These are phyloP conservation scores for Tuber indicum DNA, from an alignment of 495 filamentous ascomycete genomes.

Conservation along the genomic window DNA sequence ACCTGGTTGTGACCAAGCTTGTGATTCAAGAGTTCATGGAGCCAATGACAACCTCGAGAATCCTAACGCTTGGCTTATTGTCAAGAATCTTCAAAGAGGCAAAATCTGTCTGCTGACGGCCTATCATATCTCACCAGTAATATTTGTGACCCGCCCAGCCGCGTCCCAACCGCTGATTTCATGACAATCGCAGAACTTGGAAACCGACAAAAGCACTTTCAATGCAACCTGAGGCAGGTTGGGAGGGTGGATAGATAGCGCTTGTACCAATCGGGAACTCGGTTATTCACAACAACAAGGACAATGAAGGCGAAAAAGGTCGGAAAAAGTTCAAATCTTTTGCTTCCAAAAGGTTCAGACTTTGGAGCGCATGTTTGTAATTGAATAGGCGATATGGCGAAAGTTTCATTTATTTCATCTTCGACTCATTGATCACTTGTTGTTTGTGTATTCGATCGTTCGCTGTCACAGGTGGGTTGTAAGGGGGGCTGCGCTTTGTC, in stretches of 20 bases:
- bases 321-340: conserved; percentile 5
- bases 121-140: neutral
- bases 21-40: neutral
- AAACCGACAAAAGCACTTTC: neutral
- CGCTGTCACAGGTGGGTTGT: neutral
- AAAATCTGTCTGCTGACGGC: neutral
- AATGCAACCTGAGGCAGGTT: neutral
- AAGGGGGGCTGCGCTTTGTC: neutral
- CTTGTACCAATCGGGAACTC: neutral
- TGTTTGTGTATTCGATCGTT: neutral
- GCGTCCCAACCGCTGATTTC: neutral
- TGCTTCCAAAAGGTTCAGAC: neutral
- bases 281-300: neutral
- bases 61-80: neutral
- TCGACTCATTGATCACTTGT: neutral
- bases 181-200: neutral
- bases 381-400: neutral
- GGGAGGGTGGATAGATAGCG: neutral
- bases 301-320: neutral
- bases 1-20: neutral
- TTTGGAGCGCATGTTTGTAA: neutral
- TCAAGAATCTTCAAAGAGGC: neutral
- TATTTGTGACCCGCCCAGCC: neutral
- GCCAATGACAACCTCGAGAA: neutral
- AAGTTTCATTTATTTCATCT: neutral